Base-by-base conservation (phyloP, 176 grass and related monocot species). In the Eleusine indica region DNA sequence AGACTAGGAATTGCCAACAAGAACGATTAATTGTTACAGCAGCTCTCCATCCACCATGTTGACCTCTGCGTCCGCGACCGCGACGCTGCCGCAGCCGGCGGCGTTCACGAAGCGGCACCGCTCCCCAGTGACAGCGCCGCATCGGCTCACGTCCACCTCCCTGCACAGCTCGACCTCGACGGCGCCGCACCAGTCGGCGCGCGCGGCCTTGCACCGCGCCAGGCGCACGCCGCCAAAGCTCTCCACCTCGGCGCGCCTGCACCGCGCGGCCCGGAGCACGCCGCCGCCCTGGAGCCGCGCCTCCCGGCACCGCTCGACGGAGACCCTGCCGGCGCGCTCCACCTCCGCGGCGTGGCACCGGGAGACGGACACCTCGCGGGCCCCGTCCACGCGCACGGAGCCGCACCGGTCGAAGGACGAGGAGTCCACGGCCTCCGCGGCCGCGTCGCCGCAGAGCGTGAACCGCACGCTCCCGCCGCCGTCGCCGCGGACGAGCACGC, bases 201-300 rank as follows among this genome's bases (percentile, higher is more conserved):
- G 68, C 39, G 78, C 78, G 7, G n/a, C 75, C 74, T 68, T 91
- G 69, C 88, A 91, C 11, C 83, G 75, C 0, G 25, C 77, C 5
- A 94, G 76, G 32, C 54, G 68, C 68, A 83, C 89, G 67, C 80
- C 84, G 88, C 86, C 83, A 76, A 87, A 91, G 79, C 92, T 94
- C 74, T 88, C 92, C 12, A 91, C 66, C 56, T 91, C 66, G 13
- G 86, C 80, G n/a, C 84, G 61, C 29, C 80, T 79, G 88, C 91
- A 94, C 66, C 86, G 73, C 43, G 22, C 65, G 2, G 80, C 75
- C 2, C 30, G 54, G 43, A 88, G 41, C n/a, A 56, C 70, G 9
- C 83, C 88, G 65, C 88, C 88, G 35, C 87, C 81, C 0, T 80
- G 78, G n/a, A 84, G 77, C 7, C 54, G 53, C 56, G 73, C 86